These are phyloP conservation scores for Nicotiana knightiana DNA, from an alignment of 257 asterid genomes.

Conservation along the genomic window DNA sequence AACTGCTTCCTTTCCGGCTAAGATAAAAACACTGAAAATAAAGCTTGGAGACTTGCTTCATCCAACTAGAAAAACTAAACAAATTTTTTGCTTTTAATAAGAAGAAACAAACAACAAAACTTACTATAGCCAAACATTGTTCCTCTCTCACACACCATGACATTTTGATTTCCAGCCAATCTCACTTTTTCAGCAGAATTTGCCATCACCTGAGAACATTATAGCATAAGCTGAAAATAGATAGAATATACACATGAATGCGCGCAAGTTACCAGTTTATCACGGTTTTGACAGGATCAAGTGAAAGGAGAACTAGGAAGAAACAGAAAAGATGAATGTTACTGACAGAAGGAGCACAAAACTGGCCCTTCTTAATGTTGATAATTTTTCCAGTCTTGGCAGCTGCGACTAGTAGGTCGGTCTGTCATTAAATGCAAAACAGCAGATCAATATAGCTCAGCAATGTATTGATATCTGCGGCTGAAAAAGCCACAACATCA, in stretches of 20 bases:
- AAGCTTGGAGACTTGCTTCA: neutral
- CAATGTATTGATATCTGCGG: neutral
- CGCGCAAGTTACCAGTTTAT: neutral
- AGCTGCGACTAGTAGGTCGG: constrained; percentile 92
- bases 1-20: neutral
- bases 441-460: neutral
- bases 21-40: neutral
- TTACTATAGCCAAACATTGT: constrained; percentile 97
- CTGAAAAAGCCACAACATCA: neutral
- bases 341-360: constrained; percentile 82
- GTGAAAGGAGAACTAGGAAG: neutral
- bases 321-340: neutral
- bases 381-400: constrained; percentile 85
- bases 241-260: neutral
- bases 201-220: constrained; percentile 63
- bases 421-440: constrained; percentile 41
- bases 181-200: constrained; percentile 93
- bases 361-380: constrained; percentile 92
- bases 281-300: neutral
- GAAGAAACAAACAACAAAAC: constrained; percentile 18
- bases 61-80: neutral
- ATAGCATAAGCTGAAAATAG: constrained; percentile 3
- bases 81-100: neutral
- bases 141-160: constrained; percentile 99
- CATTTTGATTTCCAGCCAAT: constrained; percentile 91